Conservation (phyloP, 2,329 filamentous ascomycete genomes). For the Alternaria rosae region DNA sequence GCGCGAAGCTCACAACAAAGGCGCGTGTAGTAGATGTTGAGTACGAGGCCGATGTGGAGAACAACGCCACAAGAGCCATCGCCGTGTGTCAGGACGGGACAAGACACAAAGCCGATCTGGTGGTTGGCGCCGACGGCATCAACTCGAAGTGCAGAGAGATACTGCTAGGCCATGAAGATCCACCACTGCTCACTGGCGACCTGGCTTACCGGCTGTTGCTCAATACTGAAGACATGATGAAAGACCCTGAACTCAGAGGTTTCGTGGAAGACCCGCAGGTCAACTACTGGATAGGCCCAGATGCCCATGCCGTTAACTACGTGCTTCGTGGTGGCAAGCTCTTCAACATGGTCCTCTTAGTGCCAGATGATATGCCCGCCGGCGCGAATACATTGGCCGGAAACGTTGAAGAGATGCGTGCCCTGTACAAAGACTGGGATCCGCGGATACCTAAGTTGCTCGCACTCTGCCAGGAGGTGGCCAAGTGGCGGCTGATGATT, state of each 20-base stretch:
- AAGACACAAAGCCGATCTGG: conserved; percentile 52
- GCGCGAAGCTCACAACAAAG: conserved; percentile 56
- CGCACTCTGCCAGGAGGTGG: conserved; percentile 63
- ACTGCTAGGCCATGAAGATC: conserved; percentile 55
- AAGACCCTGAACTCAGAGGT: conserved; percentile 55
- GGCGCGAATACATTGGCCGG: conserved; percentile 56
- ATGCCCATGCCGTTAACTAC: conserved; percentile 61
- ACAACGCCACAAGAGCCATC: conserved; percentile 48
- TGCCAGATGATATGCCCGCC: conserved; percentile 60
- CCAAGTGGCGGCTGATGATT: conserved; percentile 69
- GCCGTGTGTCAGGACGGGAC: conserved; percentile 52
- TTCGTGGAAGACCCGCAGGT: conserved; percentile 59
- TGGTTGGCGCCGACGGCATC: conserved; percentile 60
- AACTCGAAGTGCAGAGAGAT: conserved; percentile 56
- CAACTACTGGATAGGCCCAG: conserved; percentile 62
- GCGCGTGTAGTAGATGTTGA: conserved; percentile 55
- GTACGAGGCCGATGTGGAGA: conserved; percentile 24
- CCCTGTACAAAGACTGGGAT: conserved; percentile 65
- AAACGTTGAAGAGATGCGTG: conserved; percentile 62
- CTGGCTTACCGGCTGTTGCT: conserved; percentile 60
- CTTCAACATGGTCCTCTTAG: conserved; percentile 61
- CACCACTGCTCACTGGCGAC: conserved; percentile 59
- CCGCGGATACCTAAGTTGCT: conserved; percentile 63
- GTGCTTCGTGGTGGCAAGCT: conserved; percentile 57
- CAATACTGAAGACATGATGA: conserved; percentile 55